Base-by-base conservation (phyloP, 1,139 yeast species). In the Diutina mesorugosa region DNA sequence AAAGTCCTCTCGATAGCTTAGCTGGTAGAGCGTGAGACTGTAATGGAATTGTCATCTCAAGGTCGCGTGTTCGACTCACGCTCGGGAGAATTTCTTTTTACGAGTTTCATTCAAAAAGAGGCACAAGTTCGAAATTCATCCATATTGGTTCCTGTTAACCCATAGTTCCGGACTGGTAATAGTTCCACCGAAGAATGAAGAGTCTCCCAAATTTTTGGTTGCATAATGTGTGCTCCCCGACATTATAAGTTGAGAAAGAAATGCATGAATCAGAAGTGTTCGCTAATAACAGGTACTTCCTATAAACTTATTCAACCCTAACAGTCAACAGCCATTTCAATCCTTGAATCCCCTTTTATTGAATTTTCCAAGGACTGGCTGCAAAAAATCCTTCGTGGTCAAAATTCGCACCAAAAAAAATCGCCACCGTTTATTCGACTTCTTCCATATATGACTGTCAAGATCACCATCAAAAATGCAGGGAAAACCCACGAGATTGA, bases 401-500 rank as follows among this genome's bases (percentile, higher is more conserved):
- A 9, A 18, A 16, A 46, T 21, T 26, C 50, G 50, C 50, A 46
- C 50, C 30, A 21, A 45, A 21, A 47, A 46, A 47, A 47, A 28
- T 47, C 38, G 51, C 51, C 51, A 47, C 51, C 51, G 30, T 35
- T 10, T n/a, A n/a, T 16, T 35, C 41, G 32, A 29, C 21, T 2
- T 28, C 29, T 14, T 12, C 48, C 6, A 14, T 7, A 7, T 12
- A 47, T 47, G 51, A 47, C 35, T 12, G 14, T 50, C n/a, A 50
- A n/a, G 7, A 30, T 50, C 12, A 50, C 76, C 55, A 85, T 91
- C 58, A 89, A 88, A 67, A 91, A 91, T 71, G 84, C 95, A 1
- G 97, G 98, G 47, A 90, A 90, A 66, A 75, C 82, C 4, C 84
- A 87, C 69, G 87, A 87, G 26, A 75, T 93, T 48, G 83, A 81